Percentiles rank a stretch among this genome's conserved stretches.
phyloP scores from a whole-genome alignment of 2,329 filamentous ascomycete genomes.

The Fonsecaea monophora region DNA sequence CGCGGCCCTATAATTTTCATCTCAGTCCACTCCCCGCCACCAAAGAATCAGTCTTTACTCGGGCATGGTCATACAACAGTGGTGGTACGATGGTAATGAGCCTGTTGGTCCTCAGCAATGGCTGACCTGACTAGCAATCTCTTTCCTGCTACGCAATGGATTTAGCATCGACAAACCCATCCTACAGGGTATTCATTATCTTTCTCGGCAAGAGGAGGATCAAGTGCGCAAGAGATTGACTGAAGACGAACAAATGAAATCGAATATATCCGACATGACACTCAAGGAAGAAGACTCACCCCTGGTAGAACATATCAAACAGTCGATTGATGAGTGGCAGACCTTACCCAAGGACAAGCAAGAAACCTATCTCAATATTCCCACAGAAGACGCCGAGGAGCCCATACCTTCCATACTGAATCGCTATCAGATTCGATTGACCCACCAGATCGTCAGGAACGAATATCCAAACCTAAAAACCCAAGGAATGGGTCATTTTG shows the following conservation, averaged over 20 bases:
- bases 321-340: constrained; percentile 50
- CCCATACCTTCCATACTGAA: constrained; percentile 51
- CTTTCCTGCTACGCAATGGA: constrained; percentile 65
- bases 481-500: constrained; percentile 47
- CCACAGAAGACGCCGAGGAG: constrained; percentile 41
- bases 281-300: constrained; percentile 61
- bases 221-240: constrained; percentile 54
- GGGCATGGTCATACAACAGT: constrained; percentile 66
- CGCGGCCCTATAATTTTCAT: constrained; percentile 70
- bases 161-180: constrained; percentile 67
- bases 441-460: constrained; percentile 70
- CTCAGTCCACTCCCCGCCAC: constrained; percentile 62
- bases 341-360: constrained; percentile 50
- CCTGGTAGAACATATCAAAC: constrained; percentile 50
- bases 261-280: constrained; percentile 52
- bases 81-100: constrained; percentile 48
- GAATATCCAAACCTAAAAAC: constrained; percentile 59
- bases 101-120: neutral
- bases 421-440: constrained; percentile 68
- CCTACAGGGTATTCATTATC: constrained; percentile 64
- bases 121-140: constrained; percentile 55
- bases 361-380: constrained; percentile 55
- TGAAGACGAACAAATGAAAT: constrained; percentile 47
- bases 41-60: constrained; percentile 63
- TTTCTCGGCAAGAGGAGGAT: constrained; percentile 65